phyloP scores from a whole-genome alignment of 169 alveolate genomes.

The Eimeria tenella region DNA sequence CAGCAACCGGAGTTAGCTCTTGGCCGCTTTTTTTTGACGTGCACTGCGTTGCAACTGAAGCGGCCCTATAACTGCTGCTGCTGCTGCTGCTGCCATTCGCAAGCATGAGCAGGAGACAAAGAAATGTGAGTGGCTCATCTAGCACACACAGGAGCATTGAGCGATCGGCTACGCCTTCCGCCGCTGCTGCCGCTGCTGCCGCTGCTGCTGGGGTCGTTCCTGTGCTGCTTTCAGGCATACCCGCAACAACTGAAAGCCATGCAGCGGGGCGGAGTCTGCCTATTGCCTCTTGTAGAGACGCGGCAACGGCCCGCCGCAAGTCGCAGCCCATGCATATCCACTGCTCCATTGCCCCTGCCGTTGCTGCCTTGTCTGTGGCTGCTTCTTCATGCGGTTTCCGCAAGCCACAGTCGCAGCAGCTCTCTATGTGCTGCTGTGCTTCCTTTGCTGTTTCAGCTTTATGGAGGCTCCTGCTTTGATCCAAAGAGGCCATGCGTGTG shows the following conservation, averaged over 20 bases:
- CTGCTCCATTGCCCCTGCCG: slow-evolving; percentile 23
- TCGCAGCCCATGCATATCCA: slow-evolving; percentile 73
- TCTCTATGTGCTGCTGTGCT: not conserved
- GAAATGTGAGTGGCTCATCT: slow-evolving; percentile 50
- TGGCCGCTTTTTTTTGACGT: not conserved
- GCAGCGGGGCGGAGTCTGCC: slow-evolving; percentile 58
- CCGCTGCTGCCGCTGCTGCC: slow-evolving; percentile 58
- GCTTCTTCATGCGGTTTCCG: not conserved
- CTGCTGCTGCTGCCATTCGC: slow-evolving; percentile 43
- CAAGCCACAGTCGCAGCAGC: slow-evolving; percentile 38
- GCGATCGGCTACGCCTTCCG: slow-evolving; percentile 17
- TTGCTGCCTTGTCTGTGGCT: not conserved
- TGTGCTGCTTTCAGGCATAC: not conserved
- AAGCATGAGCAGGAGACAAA: slow-evolving; percentile 57
- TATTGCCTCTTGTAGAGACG: slow-evolving; percentile 57
- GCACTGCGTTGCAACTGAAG: slow-evolving; percentile 9
- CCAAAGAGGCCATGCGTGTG: slow-evolving; percentile 7
- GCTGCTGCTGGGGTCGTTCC: slow-evolving; percentile 2
- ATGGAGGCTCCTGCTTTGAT: not conserved
- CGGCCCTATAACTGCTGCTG: slow-evolving; percentile 11
- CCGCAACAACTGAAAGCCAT: slow-evolving; percentile 56
- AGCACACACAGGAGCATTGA: slow-evolving; percentile 58
- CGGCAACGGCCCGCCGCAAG: slow-evolving; percentile 46
- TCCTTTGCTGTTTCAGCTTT: not conserved
- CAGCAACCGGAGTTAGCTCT: slow-evolving; percentile 39